Base-by-base conservation (phyloP, 2,329 filamentous ascomycete species). In the Chaetomiaceae sp. region DNA sequence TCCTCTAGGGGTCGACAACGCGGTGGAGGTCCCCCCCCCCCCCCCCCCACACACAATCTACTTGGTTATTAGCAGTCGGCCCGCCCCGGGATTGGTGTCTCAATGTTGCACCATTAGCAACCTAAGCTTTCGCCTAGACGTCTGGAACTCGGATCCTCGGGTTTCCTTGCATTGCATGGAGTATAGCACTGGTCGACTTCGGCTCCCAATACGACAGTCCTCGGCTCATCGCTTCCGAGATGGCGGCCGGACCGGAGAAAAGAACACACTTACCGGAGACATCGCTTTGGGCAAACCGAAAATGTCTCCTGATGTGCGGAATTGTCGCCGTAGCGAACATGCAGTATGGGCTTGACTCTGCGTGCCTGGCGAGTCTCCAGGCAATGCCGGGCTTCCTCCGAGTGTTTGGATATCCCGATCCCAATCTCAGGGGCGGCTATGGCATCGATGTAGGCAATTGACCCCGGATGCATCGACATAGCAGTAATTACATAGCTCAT, bases 331-430 rank as follows among this genome's bases (percentile, higher is more conserved):
- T 75, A 27, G 73, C 75, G 4, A 77, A 75, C 55, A 75, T 78
- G 69, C 75, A 80, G 58, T 79, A 79, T 62, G 75, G 75, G 2
- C 70, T 79, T 5, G 75, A 79, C 61, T 73, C 69, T 10, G 70
- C 73, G 2, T 71, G 71, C 7, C 67, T 79, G 0, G 72, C 71
- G 8, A 72, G 70, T 2, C 62, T 76, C 4, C 71, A 77, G 58
- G 74, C 75, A 3, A 77, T 78, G 75, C 75, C 76, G 0, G 76
- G 76, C 0, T 79, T 79, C 46, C 59, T 77, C 6, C 64, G 69
- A 49, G 75, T 80, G 0, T 80, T 77, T 60, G 77, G 77, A 2
- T 74, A 78, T 50, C 64, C 67, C 18, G 70, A 75, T 45, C 67
- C 74, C 3, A 57, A 47, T 11, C 62, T 63, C 13, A 55, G 61